Conservation (phyloP, 106 monocot species). For the Phalaenopsis equestris region DNA sequence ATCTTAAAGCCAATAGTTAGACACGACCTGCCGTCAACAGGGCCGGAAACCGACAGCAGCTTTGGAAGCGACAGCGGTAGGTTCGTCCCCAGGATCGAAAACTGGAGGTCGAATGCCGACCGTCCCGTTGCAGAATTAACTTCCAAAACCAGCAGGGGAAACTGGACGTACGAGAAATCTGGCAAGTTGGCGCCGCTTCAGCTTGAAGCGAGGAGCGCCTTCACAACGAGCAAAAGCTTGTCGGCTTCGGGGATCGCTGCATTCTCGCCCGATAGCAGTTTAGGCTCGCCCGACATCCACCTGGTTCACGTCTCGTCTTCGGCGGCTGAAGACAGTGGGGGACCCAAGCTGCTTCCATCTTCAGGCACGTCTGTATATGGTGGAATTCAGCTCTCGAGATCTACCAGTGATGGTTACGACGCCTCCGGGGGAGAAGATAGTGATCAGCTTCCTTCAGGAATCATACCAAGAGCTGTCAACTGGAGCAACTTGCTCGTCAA, state of each 20-base stretch:
- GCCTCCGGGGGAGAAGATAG: constrained; percentile 61
- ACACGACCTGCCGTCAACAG: constrained; percentile 1
- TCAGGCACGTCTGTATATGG: constrained; percentile 9
- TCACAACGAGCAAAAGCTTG: constrained; percentile 24
- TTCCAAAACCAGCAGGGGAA: constrained; percentile 11
- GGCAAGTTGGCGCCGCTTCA: constrained; percentile 32
- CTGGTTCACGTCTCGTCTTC: constrained; percentile 26
- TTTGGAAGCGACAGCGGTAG: constrained; percentile 21
- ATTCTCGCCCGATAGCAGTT: constrained; percentile 44
- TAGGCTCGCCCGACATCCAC: constrained; percentile 32
- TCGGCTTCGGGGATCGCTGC: constrained; percentile 16
- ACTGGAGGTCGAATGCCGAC: constrained; percentile 1
- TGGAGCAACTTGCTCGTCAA: constrained; percentile 31
- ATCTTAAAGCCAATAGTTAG: constrained; percentile 30
- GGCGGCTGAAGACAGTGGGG: constrained; percentile 19
- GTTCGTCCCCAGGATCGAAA: background rate
- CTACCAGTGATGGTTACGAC: constrained; percentile 51
- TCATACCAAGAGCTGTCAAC: constrained; percentile 34
- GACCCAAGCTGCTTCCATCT: constrained; percentile 8
- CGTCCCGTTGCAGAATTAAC: constrained; percentile 17
- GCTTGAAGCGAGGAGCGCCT: constrained; percentile 48
- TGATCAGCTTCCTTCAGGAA: constrained; percentile 39
- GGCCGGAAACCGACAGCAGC: constrained; percentile 23
- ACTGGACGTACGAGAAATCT: too few species aligned
- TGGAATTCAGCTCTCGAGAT: constrained; percentile 30